These are phyloP conservation scores for Chlamydomonas sp. DNA, from an alignment of 139 green algal species.

Conservation along the genomic window DNA sequence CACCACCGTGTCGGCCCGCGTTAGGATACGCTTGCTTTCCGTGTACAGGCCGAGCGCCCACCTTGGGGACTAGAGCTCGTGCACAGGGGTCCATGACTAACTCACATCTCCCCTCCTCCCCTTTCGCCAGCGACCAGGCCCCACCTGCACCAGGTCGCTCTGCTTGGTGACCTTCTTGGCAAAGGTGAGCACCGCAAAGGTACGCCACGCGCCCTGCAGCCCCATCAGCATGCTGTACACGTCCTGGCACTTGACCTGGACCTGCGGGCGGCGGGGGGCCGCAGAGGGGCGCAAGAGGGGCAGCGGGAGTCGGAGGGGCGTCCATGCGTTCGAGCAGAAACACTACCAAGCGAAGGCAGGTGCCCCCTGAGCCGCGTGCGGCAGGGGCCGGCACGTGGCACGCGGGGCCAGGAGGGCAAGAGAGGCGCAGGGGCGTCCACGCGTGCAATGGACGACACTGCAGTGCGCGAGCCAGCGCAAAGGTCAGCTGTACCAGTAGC, in stretches of 20 bases:
- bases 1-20: no score
- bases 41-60: no score
- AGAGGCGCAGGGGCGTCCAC: no score
- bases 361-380: no score
- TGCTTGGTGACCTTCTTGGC: constrained; percentile 60
- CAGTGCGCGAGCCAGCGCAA: no score
- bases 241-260: constrained; percentile 60
- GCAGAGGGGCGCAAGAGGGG: background rate
- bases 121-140: background rate
- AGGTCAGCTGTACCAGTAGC: no score
- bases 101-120: background rate
- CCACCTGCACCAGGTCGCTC: constrained; percentile 44
- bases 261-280: constrained; percentile 35
- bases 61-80: background rate
- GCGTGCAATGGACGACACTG: no score
- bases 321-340: background rate
- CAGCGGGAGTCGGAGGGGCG: background rate
- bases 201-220: constrained; percentile 47
- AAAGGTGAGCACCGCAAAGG: constrained; percentile 68
- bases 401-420: no score
- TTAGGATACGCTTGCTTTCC: no score
- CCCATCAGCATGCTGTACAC: constrained; percentile 55
- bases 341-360: no score
- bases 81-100: background rate
- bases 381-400: no score